Base-by-base conservation (phyloP, 352 stramenopile genomes). In the Pythium aphanidermatum region DNA sequence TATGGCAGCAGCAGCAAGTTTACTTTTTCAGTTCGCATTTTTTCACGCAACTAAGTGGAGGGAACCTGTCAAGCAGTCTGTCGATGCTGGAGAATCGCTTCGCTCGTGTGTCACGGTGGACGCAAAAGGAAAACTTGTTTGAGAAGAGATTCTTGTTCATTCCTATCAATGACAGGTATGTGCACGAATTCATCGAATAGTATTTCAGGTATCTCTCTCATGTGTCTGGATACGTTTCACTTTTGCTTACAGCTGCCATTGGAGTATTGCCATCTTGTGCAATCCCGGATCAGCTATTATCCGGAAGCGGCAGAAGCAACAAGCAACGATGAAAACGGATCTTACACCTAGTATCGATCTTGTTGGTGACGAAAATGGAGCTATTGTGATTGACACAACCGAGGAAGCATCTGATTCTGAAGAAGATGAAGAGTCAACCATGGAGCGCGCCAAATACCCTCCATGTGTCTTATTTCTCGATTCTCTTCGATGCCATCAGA, bases 11-110 rank as follows among this genome's bases (percentile, higher is more conserved):
- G 41, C 46, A 83, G 19, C 48, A 71, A 33, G 73, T 90, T 21
- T 92, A 98, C 51, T 92, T 98, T 49, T 98, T 98, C 58, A 96
- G 86, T 17, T 96, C 91, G 11, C 91, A 98, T 61, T 98, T 98
- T 46, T 97, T 95, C 67, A 94, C 92, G 20, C 95, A 91, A 21
- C 55, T 98, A 9, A 70, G 78, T 45, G 70, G 87, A 17, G 63
- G 83, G 19, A 54, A 44, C 16, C 23, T 58, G 6, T 51, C 41
- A 2, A 43, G 46, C 63, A 39, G 55, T 58, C 19, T 54, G 16
- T 31, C 40, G 6, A 8, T 54, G 5, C 30, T 66, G 2, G 63
- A 79, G 31, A 70, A 84, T 38, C 68, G 73, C 16, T 75, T 83
- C 34, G 53, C 59, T 6, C 63, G 75, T 32, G 69, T 88, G 12